phyloP scores from a whole-genome alignment of 306 rosid species.

The Argentina anserina region DNA sequence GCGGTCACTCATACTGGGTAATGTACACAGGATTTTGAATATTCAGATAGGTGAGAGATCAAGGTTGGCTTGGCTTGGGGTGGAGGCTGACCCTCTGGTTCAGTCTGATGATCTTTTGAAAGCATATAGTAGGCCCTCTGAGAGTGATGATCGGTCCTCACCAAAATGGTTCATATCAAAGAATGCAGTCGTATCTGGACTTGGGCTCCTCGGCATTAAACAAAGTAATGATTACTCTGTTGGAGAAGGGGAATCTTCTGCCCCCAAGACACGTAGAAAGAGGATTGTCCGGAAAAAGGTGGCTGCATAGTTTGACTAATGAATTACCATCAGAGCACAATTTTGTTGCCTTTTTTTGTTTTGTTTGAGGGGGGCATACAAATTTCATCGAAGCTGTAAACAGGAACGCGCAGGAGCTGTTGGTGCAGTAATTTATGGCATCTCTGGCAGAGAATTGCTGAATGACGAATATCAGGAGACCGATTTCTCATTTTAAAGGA shows the following conservation, averaged over 20 bases:
- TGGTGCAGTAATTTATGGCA: conserved; percentile 7
- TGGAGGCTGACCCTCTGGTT: conserved; percentile 90
- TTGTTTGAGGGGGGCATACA: conserved; percentile 20
- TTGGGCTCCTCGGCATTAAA: conserved; percentile 93
- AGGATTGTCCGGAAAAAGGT: conserved; percentile 86
- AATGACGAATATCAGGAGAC: conserved; percentile 11
- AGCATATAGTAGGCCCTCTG: conserved; percentile 76
- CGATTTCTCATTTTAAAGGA: neutral
- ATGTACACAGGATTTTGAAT: conserved; percentile 63
- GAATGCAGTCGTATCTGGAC: conserved; percentile 87
- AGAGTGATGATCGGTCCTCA: conserved; percentile 45
- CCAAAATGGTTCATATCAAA: conserved; percentile 96
- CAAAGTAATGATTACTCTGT: conserved; percentile 47
- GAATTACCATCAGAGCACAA: conserved; percentile 26
- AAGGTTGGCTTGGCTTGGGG: conserved; percentile 91
- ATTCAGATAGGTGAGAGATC: conserved; percentile 89
- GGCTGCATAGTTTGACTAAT: conserved; percentile 40
- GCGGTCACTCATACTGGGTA: conserved; percentile 8
- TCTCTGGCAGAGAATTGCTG: conserved; percentile 9
- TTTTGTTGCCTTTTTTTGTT: conserved; percentile 63
- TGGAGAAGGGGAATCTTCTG: conserved; percentile 46
- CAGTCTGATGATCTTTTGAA: conserved; percentile 70
- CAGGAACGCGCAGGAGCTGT: conserved; percentile 3
- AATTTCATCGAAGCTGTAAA: neutral
- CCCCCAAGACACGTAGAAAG: conserved; percentile 79